Percentiles rank a stretch among this genome's conserved stretches.
Evolutionary conservation across 2,329 filamentous ascomycete genomes (phyloP).

Genomic region (Xylaria sp.): DNA sequence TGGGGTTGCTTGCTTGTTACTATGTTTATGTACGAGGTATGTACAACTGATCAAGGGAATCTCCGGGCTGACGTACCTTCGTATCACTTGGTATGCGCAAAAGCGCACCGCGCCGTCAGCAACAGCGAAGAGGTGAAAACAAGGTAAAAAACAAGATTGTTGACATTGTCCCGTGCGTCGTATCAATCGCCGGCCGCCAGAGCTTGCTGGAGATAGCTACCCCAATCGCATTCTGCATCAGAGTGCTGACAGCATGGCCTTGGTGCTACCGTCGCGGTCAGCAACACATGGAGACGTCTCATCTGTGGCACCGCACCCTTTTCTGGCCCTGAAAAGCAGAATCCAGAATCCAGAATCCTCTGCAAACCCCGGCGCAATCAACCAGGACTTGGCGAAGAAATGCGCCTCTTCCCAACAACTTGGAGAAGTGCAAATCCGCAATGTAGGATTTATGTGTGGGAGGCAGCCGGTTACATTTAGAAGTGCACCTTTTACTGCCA

Average conservation of each 20-base stretch:
- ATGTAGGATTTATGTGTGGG: background rate
- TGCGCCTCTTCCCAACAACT: background rate
- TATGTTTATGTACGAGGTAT: too few relatives aligned
- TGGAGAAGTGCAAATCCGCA: background rate
- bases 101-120: background rate
- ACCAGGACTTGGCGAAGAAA: background rate
- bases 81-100: background rate
- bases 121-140: background rate
- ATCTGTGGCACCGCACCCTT: background rate
- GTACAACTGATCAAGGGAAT: background rate
- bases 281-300: background rate
- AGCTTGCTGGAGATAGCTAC: background rate
- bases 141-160: background rate
- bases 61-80: background rate
- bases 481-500: background rate
- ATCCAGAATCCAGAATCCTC: background rate
- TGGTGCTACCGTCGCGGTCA: background rate
- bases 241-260: background rate
- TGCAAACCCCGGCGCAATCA: background rate
- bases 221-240: background rate
- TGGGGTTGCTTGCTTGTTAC: too few relatives aligned
- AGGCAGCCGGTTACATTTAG: background rate
- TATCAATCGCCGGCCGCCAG: background rate
- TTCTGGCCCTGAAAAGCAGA: background rate
- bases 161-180: background rate